These are phyloP conservation scores for Neonectria neomacrospora DNA, from an alignment of 2,329 filamentous ascomycete species.

Conservation along the genomic window DNA sequence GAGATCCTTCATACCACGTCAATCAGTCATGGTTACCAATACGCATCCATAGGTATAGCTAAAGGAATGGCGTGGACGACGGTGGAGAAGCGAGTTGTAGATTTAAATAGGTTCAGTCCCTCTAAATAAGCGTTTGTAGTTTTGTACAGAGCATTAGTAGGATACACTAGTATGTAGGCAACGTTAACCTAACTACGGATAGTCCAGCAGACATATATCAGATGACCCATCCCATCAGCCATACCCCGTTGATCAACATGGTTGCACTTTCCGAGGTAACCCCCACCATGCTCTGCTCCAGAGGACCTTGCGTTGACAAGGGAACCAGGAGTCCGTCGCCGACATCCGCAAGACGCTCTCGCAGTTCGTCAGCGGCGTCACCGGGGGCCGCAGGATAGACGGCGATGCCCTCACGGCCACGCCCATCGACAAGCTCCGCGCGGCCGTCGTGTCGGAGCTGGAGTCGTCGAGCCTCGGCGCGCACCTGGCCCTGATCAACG, in stretches of 20 bases:
- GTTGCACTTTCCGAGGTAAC: neutral
- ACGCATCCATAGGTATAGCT: neutral
- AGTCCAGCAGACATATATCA: neutral
- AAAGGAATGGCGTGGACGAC: neutral
- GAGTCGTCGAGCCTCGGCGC: conserved; percentile 15
- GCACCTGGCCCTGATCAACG: conserved; percentile 23
- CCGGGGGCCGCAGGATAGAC: conserved; percentile 14
- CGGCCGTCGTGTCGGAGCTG: conserved; percentile 13
- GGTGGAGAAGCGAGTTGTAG: neutral
- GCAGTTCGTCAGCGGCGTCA: conserved; percentile 16
- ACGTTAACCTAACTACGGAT: neutral
- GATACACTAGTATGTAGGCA: neutral
- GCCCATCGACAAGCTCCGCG: conserved; percentile 11
- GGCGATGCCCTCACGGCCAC: conserved; percentile 8
- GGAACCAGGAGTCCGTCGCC: conserved; percentile 2
- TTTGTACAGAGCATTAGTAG: neutral
- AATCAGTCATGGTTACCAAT: no score
- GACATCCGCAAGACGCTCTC: conserved; percentile 11
- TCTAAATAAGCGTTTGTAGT: neutral
- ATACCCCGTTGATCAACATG: conserved; percentile 4
- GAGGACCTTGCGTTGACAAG: neutral
- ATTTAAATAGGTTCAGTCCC: neutral
- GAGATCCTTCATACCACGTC: neutral
- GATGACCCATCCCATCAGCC: neutral
- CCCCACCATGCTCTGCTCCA: no score